phyloP scores from a whole-genome alignment of 306 rosid genomes.

The Rubus idaeus region DNA sequence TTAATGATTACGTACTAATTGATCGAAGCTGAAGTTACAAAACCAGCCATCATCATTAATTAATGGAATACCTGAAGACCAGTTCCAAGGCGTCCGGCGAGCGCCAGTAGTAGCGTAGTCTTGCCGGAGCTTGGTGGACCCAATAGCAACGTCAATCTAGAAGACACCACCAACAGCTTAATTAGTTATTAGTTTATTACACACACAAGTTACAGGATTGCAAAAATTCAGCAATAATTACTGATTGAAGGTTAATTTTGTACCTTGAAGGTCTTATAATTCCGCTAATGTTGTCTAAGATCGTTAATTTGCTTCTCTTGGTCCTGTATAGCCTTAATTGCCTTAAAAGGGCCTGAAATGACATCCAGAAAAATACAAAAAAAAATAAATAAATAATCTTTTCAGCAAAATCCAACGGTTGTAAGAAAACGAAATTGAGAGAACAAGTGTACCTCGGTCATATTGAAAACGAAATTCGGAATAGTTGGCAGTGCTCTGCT shows the following conservation, averaged over 20 bases:
- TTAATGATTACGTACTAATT: neutral
- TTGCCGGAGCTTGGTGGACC: slow-evolving; percentile 99
- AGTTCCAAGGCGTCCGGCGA: slow-evolving; percentile 87
- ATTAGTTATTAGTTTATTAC: no score
- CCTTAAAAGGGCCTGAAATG: slow-evolving; percentile 62
- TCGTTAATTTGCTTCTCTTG: slow-evolving; percentile 81
- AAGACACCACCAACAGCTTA: slow-evolving; percentile 14
- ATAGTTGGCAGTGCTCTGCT: slow-evolving; percentile 96
- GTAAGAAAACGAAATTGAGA: neutral
- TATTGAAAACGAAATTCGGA: slow-evolving; percentile 80
- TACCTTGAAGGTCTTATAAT: slow-evolving; percentile 89
- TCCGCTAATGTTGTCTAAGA: slow-evolving; percentile 72
- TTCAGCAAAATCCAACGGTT: neutral
- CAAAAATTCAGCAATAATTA: slow-evolving; percentile 10
- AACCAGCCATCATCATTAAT: neutral
- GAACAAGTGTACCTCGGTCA: slow-evolving; percentile 63
- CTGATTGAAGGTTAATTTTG: neutral
- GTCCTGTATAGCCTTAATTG: slow-evolving; percentile 48
- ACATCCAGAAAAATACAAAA: neutral
- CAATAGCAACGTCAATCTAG: slow-evolving; percentile 78
- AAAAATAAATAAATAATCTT: neutral
- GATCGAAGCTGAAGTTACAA: neutral
- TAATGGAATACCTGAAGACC: slow-evolving; percentile 68
- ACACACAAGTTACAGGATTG: neutral
- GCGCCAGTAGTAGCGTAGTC: slow-evolving; percentile 83